These are phyloP conservation scores for Suillus decipiens DNA, from an alignment of 768 basidiomycete genomes.

Conservation along the genomic window DNA sequence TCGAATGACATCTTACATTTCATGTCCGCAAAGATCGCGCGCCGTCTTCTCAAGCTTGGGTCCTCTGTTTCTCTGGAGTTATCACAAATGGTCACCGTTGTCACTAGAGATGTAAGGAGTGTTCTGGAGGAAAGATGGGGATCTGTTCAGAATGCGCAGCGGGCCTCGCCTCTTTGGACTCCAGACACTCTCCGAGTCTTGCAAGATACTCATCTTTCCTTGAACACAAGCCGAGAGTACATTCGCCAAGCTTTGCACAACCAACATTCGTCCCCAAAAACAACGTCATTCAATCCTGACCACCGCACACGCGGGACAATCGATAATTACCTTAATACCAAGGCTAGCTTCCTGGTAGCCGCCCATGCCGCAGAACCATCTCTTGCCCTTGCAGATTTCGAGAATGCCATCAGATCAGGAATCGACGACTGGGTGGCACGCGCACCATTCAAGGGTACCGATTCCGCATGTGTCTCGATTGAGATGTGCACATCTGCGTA, in stretches of 20 bases:
- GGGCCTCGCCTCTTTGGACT: conserved; percentile 30
- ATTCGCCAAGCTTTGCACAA: conserved; percentile 23
- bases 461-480: conserved; percentile 21
- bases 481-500: conserved; percentile 31
- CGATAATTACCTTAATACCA: conserved; percentile 19
- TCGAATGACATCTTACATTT: conserved; percentile 37
- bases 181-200: conserved; percentile 29
- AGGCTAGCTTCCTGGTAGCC: conserved; percentile 15
- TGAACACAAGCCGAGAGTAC: conserved; percentile 32
- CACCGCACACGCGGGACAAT: conserved; percentile 18
- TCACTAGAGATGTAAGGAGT: conserved; percentile 19
- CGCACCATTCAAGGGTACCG: conserved; percentile 9
- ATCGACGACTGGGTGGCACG: conserved; percentile 37
- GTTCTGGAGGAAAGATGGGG: conserved; percentile 39
- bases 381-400: conserved; percentile 38
- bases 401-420: conserved; percentile 30
- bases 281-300: conserved; percentile 5
- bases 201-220: conserved; percentile 36
- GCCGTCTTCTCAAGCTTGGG: conserved; percentile 40
- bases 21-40: conserved; percentile 40
- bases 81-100: conserved; percentile 7
- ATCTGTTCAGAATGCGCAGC: conserved; percentile 29
- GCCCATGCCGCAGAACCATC: conserved; percentile 17
- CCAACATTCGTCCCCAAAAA: background rate
- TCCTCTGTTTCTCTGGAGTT: conserved; percentile 21